A percentile compares a stretch with the other conserved stretches of the same genome.
These are phyloP conservation scores for Moesziomyces sp. DNA, from an alignment of 1,284 basidiomycete genomes.

Conservation along the genomic window DNA sequence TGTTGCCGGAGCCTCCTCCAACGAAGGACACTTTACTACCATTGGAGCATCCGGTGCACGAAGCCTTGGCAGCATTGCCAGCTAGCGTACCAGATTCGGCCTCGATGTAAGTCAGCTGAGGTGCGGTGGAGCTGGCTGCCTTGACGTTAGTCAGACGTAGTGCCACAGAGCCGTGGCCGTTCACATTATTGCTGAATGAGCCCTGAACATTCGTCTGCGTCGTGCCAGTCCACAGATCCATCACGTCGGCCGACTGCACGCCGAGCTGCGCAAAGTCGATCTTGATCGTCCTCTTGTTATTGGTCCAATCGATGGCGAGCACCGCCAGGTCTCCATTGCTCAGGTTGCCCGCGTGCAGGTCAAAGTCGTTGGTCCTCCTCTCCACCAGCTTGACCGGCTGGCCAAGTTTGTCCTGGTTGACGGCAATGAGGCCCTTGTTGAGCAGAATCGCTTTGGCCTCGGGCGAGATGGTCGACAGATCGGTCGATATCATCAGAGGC, in stretches of 20 bases:
- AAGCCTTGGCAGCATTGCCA: constrained; percentile 9
- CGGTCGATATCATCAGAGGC: constrained; percentile 65
- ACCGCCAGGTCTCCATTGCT: constrained; percentile 47
- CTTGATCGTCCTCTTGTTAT: constrained; percentile 18
- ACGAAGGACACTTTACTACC: constrained; percentile 40
- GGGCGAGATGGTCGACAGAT: constrained; percentile 48
- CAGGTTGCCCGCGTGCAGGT: constrained; percentile 41
- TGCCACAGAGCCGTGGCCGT: constrained; percentile 38
- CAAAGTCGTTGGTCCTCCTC: constrained; percentile 33
- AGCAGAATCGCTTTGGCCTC: constrained; percentile 46
- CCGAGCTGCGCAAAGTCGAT: constrained; percentile 41
- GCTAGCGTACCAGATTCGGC: constrained; percentile 21
- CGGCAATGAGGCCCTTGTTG: constrained; percentile 57
- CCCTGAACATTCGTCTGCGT: constrained; percentile 3
- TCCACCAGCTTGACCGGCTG: constrained; percentile 52
- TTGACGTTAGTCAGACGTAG: constrained; percentile 40
- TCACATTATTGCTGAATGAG: constrained; percentile 32
- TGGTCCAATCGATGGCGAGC: constrained; percentile 39
- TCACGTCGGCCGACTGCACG: constrained; percentile 35
- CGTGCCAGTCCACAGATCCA: constrained; percentile 31
- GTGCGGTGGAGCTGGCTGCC: constrained; percentile 4
- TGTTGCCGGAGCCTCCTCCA: constrained; percentile 11
- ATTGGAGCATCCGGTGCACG: constrained; percentile 39
- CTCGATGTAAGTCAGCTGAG: constrained; percentile 25
- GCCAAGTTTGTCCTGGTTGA: constrained; percentile 58